A percentile compares a stretch with the other conserved stretches of the same genome.
Conservation (phyloP, 1,139 yeast genomes). For the Scheffersomyces titani region DNA sequence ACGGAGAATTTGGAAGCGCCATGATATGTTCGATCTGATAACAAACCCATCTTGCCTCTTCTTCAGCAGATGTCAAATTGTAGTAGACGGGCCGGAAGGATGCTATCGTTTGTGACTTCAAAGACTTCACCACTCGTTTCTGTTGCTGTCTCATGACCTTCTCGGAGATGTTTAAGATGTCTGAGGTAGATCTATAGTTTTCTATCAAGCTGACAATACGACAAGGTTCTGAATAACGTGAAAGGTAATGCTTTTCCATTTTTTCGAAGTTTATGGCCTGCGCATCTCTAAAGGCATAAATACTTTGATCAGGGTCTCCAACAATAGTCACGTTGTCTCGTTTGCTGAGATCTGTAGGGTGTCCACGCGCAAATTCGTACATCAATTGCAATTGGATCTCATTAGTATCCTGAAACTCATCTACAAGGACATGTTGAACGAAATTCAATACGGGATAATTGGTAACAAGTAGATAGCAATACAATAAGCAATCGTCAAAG, state of each 20-base stretch:
- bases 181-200: conserved; percentile 80
- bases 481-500: conserved; percentile 79
- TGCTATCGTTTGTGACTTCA: conserved; percentile 45
- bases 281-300: conserved; percentile 86
- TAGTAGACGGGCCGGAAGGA: conserved; percentile 52
- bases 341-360: conserved; percentile 17
- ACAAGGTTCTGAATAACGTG: conserved; percentile 16
- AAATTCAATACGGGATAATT: conserved; percentile 45
- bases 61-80: conserved; percentile 35
- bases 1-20: conserved; percentile 34
- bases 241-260: conserved; percentile 52
- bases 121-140: conserved; percentile 41
- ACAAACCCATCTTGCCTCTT: conserved; percentile 63
- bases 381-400: conserved; percentile 70
- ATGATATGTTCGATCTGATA: conserved; percentile 52
- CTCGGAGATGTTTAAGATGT: conserved; percentile 67
- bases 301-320: conserved; percentile 96
- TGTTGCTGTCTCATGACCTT: conserved; percentile 63
- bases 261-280: conserved; percentile 63
- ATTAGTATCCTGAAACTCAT: conserved; percentile 94
- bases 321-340: conserved; percentile 72
- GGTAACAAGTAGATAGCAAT: conserved; percentile 52
- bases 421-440: conserved; percentile 76
- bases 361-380: conserved; percentile 54
- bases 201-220: conserved; percentile 51